Base-by-base conservation (phyloP, 805 yeast species). In the Hanseniaspora singularis region DNA sequence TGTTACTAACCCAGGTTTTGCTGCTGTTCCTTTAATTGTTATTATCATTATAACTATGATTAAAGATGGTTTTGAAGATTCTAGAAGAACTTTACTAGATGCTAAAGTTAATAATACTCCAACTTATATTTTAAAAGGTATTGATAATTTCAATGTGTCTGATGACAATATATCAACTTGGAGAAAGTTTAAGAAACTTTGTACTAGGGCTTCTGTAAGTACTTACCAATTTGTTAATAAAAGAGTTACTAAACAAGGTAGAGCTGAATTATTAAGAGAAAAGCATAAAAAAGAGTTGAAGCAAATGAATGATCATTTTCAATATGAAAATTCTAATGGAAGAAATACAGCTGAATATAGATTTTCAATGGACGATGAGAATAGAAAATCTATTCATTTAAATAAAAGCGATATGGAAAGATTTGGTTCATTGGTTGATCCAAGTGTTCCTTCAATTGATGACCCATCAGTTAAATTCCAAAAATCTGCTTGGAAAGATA, bases 21-120 rank as follows among this genome's bases (percentile, higher is more conserved):
- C 82, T 9, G 78, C 83, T 5, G 89, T 81, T 26, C 94, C 94
- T 1, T 70, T 83, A 59, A 77, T 82, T 61, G 89, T 80, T 37
- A 82, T 83, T 63, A 84, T 83, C 22, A 60, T 68, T 9, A 71
- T 83, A 38, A 83, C 94, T 1, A 88, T 86, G 0, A 67, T 80
- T 50, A 81, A 81, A 55, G 94, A 83, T 63, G 92, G 85, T 1
- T 64, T 83, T 37, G 94, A 83, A 62, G 94, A 83, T 61, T 81
- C 84, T 9, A 68, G 86, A 60, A 71, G 94, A 64, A 78, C 86
- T 0, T 67, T 71, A 2, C 64, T 77, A 33, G 94, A 83, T 63
- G 63, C 79, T 59, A 86, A 82, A 60, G 76, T 83, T 31, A 83
- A 83, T 59, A 83, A 83, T 60, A 82, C 81, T 42, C 65, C 69